Base-by-base conservation (phyloP, 257 asterid genomes). In the Solanum arcanum region DNA sequence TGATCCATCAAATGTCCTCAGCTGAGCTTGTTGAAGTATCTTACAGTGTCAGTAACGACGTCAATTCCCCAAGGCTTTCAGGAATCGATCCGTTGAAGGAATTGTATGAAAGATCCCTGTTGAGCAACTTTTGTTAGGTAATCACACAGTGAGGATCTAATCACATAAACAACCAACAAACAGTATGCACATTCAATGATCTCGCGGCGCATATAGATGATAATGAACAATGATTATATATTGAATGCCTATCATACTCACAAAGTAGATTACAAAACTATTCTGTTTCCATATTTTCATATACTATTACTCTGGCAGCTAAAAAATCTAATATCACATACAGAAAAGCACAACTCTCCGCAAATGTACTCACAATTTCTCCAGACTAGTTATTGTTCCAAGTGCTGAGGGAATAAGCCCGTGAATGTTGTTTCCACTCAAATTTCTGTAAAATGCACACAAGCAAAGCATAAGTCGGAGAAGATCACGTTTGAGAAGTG, bases 51-150 rank as follows among this genome's bases (percentile, higher is more conserved):
- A 90, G 89, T 87, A 97, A 91, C 47, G 93, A 92, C 73, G 97
- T 89, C 85, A 97, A 87, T 90, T 89, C 94, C 81, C 99, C 99
- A 35, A 97, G 92, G 91, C 94, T 95, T 86, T 96, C 98, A 44
- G 99, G 99, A 87, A 97, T 94, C 42, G 98, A 95, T 86, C 98
- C 99, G 72, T 92, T 96, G 89, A 97, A 92, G 86, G 86, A 92
- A 91, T 97, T 97, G 94, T 87, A 93, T 6, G 99, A 97, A 83
- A 97, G 94, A 91, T 97, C 99, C 95, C 99, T 97, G 97, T 78
- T 52, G 87, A 47, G 78, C 76, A 90, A 87, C 81, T 87, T 66
- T 81, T 62, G 74, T 91, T 89, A 86, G 78, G 83, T 29, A 59
- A 70, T 69, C 87, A 72, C 56, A 44, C n/a, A 86, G 84, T 64